A percentile compares a stretch with the other conserved stretches of the same genome.
phyloP scores from a whole-genome alignment of 2,329 filamentous ascomycete genomes.

The Cladosporium cucumerinum region DNA sequence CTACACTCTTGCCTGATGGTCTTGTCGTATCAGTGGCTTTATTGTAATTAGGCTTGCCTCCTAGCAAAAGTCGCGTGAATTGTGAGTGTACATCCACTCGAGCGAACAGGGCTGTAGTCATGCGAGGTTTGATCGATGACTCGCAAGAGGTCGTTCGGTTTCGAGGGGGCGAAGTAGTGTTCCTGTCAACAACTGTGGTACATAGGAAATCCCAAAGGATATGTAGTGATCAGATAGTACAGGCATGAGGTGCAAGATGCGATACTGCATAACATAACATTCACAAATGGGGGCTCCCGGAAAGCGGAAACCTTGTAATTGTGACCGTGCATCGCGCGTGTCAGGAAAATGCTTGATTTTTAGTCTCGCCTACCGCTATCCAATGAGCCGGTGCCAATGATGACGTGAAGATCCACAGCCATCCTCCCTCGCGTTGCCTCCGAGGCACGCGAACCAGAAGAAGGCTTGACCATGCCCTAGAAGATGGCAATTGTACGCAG shows the following conservation, averaged over 20 bases:
- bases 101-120: neutral
- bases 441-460: neutral
- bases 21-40: too few species aligned
- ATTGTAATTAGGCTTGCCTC: neutral
- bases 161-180: neutral
- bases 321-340: neutral
- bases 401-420: slow-evolving; percentile 12
- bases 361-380: neutral
- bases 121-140: neutral
- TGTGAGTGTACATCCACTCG: neutral
- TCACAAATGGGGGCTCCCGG: neutral
- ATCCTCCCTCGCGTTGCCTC: neutral
- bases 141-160: neutral
- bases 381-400: slow-evolving; percentile 9
- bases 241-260: neutral
- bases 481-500: neutral
- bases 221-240: neutral
- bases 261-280: neutral
- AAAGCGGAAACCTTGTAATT: neutral
- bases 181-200: neutral
- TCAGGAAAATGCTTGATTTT: slow-evolving; percentile 9
- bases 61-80: neutral
- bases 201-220: neutral
- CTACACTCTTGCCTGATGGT: too few species aligned
- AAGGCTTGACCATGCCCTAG: neutral